These are phyloP conservation scores for Apiotrichum domesticum DNA, from an alignment of 1,284 basidiomycete species.

Conservation along the genomic window DNA sequence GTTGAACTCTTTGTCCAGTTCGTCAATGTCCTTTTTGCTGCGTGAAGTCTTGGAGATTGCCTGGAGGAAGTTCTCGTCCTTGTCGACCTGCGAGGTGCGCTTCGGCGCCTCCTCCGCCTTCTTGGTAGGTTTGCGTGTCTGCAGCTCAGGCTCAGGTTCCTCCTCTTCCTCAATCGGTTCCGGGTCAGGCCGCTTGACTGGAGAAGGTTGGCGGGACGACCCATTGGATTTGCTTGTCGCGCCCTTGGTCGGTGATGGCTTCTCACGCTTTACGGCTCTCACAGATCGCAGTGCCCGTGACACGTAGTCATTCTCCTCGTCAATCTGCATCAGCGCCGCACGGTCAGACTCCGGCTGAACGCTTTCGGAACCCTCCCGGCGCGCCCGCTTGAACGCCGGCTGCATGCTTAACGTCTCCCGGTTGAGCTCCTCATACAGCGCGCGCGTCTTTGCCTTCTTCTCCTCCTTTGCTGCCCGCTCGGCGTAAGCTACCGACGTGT, in stretches of 20 bases:
- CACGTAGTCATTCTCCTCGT: slow-evolving; percentile 23
- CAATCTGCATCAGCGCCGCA: slow-evolving; percentile 24
- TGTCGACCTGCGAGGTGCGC: slow-evolving; percentile 17
- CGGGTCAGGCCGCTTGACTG: background rate
- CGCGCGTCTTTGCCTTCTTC: slow-evolving; percentile 24
- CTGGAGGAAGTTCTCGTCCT: slow-evolving; percentile 40
- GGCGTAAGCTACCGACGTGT: slow-evolving; percentile 18
- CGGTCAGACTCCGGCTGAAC: background rate
- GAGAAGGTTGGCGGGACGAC: background rate
- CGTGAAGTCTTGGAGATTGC: slow-evolving; percentile 30
- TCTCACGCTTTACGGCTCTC: slow-evolving; percentile 1
- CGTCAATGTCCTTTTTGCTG: slow-evolving; percentile 49
- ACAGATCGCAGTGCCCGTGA: slow-evolving; percentile 2
- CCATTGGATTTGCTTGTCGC: background rate
- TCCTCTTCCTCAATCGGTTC: slow-evolving; percentile 7
- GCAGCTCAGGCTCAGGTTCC: slow-evolving; percentile 10
- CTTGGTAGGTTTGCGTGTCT: background rate
- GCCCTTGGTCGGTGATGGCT: too few relatives aligned
- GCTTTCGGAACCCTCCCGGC: background rate
- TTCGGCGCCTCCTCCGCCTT: background rate
- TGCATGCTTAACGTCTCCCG: slow-evolving; percentile 14
- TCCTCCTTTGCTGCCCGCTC: slow-evolving; percentile 24
- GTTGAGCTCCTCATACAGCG: slow-evolving; percentile 37
- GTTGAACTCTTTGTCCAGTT: slow-evolving; percentile 77
- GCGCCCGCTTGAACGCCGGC: slow-evolving; percentile 9